Base-by-base conservation (phyloP, 106 monocot genomes). In the Phalaenopsis aphrodite region DNA sequence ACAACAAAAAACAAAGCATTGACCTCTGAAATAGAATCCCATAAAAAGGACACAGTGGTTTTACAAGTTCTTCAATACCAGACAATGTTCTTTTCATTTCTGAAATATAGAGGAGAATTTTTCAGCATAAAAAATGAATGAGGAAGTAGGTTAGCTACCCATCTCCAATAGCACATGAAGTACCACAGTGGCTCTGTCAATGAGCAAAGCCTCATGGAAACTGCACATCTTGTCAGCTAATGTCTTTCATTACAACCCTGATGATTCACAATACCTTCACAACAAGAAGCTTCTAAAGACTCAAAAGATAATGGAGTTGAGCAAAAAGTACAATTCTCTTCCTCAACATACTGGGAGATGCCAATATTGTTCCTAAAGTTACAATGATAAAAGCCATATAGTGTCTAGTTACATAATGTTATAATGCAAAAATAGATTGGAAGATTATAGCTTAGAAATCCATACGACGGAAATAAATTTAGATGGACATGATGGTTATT, bases 151-250 rank as follows among this genome's bases (percentile, higher is more conserved):
- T 67, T 83, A 15, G 80, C 78, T 41, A 73, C 80, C 80, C 56
- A 84, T 77, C 98, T 85, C 41, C 80, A 45, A 75, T 94, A 98
- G 81, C 92, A 98, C 15, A 82, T 79, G 87, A 94, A 98, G 79
- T 78, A 88, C 98, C 94, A 98, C 37, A 80, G 56, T 0, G 91
- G 85, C 38, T 74, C 30, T 30, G 0, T 30, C 30, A 30, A 30
- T 30, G 30, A 30, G 30, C 30, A 90, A 55, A 94, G 73, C 47
- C 79, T 69, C 98, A 98, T 98, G 10, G 98, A 94, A 56, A 88
- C 90, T 4, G 84, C 80, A 75, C 98, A 98, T 41, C 98, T 77
- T 17, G 39, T 55, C 16, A 98, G 84, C 77, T 79, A 89, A 74
- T 98, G 98, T 23, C 55, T 84, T 86, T 83, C 83, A 12, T 14